Percentiles rank a stretch among this genome's conserved stretches.
phyloP scores from a whole-genome alignment of 768 basidiomycete genomes.

The Tulasnella sp. region DNA sequence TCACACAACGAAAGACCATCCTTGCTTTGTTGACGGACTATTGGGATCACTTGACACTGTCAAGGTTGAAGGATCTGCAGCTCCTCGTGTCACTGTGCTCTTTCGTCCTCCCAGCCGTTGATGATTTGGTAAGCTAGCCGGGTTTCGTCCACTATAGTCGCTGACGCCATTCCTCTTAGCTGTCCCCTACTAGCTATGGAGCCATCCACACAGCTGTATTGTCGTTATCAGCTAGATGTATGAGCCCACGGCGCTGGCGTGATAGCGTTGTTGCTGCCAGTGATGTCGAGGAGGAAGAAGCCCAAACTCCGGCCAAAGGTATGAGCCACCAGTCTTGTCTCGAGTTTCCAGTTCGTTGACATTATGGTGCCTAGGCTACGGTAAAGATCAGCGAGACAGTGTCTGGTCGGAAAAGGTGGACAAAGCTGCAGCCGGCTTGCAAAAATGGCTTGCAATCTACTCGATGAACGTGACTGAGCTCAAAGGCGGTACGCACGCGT shows the following conservation, averaged over 20 bases:
- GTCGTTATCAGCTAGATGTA: constrained; percentile 60
- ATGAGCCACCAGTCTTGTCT: constrained; percentile 20
- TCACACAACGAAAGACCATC: constrained; percentile 75
- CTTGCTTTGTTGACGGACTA: constrained; percentile 75
- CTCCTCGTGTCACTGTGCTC: constrained; percentile 67
- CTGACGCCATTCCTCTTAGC: constrained; percentile 24
- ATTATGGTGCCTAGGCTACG: constrained; percentile 9
- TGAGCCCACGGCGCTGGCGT: constrained; percentile 53
- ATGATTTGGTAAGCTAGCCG: constrained; percentile 58
- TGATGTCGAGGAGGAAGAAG: constrained; percentile 55
- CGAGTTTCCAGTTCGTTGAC: constrained; percentile 2
- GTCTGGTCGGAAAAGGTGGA: constrained; percentile 24
- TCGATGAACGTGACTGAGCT: constrained; percentile 24
- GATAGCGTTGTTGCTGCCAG: constrained; percentile 53
- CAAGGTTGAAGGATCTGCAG: constrained; percentile 70
- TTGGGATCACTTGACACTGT: constrained; percentile 49
- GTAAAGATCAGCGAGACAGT: constrained; percentile 10
- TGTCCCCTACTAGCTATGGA: constrained; percentile 59
- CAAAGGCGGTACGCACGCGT: not conserved
- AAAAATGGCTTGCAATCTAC: constrained; percentile 24
- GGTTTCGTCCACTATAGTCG: constrained; percentile 23
- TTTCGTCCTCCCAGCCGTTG: constrained; percentile 58
- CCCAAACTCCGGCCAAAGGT: constrained; percentile 51
- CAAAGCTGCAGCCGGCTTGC: constrained; percentile 22
- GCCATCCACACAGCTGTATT: constrained; percentile 75